phyloP scores from a whole-genome alignment of 805 yeast genomes.

The Yarrowia keelungensis region DNA sequence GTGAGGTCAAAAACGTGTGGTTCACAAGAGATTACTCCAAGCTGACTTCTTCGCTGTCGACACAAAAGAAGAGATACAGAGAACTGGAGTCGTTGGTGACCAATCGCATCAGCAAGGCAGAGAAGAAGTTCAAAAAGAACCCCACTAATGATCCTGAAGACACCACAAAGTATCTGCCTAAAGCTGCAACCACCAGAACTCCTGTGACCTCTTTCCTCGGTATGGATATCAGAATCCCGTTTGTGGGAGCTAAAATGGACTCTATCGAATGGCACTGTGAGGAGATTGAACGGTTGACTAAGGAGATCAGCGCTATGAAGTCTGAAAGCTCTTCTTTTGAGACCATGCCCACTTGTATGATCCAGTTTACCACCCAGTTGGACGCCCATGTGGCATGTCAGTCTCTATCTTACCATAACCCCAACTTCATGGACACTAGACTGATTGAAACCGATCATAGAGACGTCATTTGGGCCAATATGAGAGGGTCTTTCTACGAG shows the following conservation, averaged over 20 bases:
- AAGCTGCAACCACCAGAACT: neutral
- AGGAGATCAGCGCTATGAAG: constrained; percentile 64
- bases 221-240: constrained; percentile 51
- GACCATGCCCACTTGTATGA: constrained; percentile 54
- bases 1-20: constrained; percentile 66
- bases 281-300: constrained; percentile 67
- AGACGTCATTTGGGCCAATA: constrained; percentile 76
- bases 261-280: constrained; percentile 72
- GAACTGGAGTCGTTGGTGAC: constrained; percentile 51
- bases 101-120: constrained; percentile 44
- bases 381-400: constrained; percentile 73
- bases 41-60: neutral
- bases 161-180: neutral
- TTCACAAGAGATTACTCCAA: constrained; percentile 56
- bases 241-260: constrained; percentile 72
- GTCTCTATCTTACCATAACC: constrained; percentile 50
- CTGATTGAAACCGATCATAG: constrained; percentile 61
- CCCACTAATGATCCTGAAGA: constrained; percentile 45
- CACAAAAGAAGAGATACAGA: constrained; percentile 39
- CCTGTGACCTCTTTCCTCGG: constrained; percentile 14
- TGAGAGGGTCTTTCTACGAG: constrained; percentile 53
- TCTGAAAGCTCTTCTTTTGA: constrained; percentile 54
- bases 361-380: constrained; percentile 63
- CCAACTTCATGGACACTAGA: constrained; percentile 7
- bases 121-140: constrained; percentile 48